phyloP scores from a whole-genome alignment of 1,284 basidiomycete species.

The Cryptococcus deneoformans region DNA sequence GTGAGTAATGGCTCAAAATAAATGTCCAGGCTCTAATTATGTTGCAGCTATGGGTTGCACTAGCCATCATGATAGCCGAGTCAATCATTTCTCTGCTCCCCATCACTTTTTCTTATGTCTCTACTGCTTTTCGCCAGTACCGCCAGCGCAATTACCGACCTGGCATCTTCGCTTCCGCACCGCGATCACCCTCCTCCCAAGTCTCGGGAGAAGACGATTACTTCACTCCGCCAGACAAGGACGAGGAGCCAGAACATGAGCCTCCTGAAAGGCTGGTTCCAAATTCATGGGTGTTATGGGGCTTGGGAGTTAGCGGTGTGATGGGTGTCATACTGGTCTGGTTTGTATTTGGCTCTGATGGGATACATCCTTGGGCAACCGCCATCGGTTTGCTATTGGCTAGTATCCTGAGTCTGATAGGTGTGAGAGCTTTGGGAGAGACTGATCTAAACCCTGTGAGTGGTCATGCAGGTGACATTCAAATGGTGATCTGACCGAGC shows the following conservation, averaged over 20 bases:
- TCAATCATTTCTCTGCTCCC: constrained; percentile 80
- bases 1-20: constrained; percentile 19
- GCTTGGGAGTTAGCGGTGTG: constrained; percentile 62
- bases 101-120: constrained; percentile 58
- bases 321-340: constrained; percentile 77
- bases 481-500: neutral
- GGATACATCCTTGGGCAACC: constrained; percentile 93
- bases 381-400: constrained; percentile 79
- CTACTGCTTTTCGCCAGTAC: constrained; percentile 43
- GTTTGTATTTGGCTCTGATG: constrained; percentile 80
- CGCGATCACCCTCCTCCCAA: constrained; percentile 7
- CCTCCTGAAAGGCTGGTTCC: constrained; percentile 79
- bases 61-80: constrained; percentile 92
- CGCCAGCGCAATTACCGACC: constrained; percentile 21
- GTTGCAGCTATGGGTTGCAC: constrained; percentile 72
- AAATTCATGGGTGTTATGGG: constrained; percentile 68
- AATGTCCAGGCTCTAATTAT: constrained; percentile 17
- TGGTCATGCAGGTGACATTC: neutral
- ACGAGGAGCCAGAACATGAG: constrained; percentile 66
- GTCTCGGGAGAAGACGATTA: constrained; percentile 34
- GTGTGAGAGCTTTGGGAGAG: constrained; percentile 82
- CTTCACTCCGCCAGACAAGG: constrained; percentile 24
- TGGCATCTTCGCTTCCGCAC: constrained; percentile 17
- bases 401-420: constrained; percentile 78
- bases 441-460: constrained; percentile 82